Base-by-base conservation (phyloP, 2,329 filamentous ascomycete species). In the Hirsutella rhossiliensis region DNA sequence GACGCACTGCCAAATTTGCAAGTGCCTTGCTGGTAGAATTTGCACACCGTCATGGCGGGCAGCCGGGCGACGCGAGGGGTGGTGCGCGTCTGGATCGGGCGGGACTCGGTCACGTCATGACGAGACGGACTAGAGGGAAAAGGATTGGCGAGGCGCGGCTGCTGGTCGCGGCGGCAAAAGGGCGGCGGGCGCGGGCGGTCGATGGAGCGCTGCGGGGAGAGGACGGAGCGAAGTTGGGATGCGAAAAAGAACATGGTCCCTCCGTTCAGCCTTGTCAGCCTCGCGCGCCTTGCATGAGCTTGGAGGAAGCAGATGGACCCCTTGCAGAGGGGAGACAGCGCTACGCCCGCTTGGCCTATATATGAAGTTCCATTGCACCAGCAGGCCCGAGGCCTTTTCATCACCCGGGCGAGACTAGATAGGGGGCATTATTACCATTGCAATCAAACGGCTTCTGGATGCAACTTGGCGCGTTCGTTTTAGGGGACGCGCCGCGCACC, bases 1-100 rank as follows among this genome's bases (percentile, higher is more conserved):
- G 23, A 63, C 69, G 41, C 63, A 75, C 72, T 64, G 57, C 72
- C 72, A 53, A 62, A 71, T 47, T 63, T 69, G 67, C 72, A 76
- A 57, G 64, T 64, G 45, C 72, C 72, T 55, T 72, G 68, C 60
- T 67, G 61, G 48, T 56, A 75, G 57, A 67, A 75, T 55, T 62
- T 65, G 61, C 71, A 75, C 44, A 73, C 47, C 20, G 59, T 47
- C 65, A 68, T 68, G 29, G 44, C 56, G 51, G 41, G 44, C 43
- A 43, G 42, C 2, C 31, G 27, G 31, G 20, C 28, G 34, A 38
- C n/a, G 29, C 29, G 42, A 28, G 27, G 29, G 3, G 31, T 30
- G 18, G 41, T 36, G 30, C 20, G 30, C 40, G 40, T 39, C 37
- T 39, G 36, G 42, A 32, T 38, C 23, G 28, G 36, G n/a, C 32